These are phyloP conservation scores for Aureobasidium namibiae DNA, from an alignment of 2,329 filamentous ascomycete species.

Conservation along the genomic window DNA sequence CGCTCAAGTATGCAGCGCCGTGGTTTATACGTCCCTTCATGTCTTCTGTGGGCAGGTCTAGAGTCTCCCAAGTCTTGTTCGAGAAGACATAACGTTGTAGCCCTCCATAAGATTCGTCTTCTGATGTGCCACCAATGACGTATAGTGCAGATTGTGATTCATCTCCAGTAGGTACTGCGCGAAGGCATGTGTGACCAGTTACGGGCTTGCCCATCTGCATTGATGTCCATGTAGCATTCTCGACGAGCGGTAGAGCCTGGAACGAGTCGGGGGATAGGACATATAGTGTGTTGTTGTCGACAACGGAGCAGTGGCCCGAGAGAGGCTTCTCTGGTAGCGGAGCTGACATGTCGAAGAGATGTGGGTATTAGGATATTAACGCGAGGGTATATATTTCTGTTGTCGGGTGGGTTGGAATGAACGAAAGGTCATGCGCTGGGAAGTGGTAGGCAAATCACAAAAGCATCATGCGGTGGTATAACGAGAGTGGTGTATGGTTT, in stretches of 20 bases:
- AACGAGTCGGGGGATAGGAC: conserved; percentile 70
- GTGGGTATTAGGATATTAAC: conserved; percentile 11
- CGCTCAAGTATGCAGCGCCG: conserved; percentile 64
- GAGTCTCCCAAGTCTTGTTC: conserved; percentile 50
- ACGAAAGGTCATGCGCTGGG: neutral
- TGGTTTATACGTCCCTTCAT: conserved; percentile 67
- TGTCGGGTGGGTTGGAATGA: neutral
- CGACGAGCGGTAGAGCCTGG: conserved; percentile 59
- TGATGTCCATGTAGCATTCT: conserved; percentile 63
- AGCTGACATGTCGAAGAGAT: conserved; percentile 51
- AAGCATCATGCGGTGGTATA: conserved; percentile 3
- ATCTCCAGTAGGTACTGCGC: conserved; percentile 52
- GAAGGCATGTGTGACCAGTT: conserved; percentile 68
- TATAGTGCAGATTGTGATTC: conserved; percentile 58
- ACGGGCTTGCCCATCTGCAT: conserved; percentile 61
- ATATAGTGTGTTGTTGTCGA: conserved; percentile 77
- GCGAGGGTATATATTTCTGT: neutral
- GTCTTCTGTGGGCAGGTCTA: conserved; percentile 42
- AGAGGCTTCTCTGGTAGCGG: conserved; percentile 63
- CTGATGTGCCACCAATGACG: conserved; percentile 66
- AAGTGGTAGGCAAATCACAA: neutral
- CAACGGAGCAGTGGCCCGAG: conserved; percentile 70
- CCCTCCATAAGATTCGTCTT: conserved; percentile 56
- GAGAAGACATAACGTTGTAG: conserved; percentile 61
- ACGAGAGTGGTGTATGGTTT: neutral